Evolutionary conservation across 371 early-diverging fungal genomes (phyloP).

Genomic region (Mucor indicus): DNA sequence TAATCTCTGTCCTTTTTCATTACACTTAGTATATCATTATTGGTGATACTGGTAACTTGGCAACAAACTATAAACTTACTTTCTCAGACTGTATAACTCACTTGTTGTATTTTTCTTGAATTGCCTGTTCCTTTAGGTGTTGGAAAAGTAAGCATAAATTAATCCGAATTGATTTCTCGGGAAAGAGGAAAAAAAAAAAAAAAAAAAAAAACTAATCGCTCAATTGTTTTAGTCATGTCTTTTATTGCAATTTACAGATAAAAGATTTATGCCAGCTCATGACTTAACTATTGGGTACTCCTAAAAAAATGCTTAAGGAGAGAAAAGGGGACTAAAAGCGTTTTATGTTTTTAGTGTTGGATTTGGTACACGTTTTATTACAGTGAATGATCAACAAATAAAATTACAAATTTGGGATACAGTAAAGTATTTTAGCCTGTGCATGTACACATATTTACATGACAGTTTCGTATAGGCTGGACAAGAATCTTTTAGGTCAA

Average conservation of each 20-base stretch:
- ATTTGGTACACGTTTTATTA: slow-evolving; percentile 81
- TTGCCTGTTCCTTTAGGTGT: slow-evolving; percentile 64
- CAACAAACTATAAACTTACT: no score
- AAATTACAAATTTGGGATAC: slow-evolving; percentile 99
- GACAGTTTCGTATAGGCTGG: slow-evolving; percentile 62
- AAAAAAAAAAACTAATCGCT: not conserved
- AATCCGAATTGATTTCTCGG: no score
- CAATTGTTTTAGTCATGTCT: slow-evolving; percentile 64
- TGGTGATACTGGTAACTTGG: slow-evolving; percentile 74
- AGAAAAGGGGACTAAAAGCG: slow-evolving; percentile 3
- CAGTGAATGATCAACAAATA: slow-evolving; percentile 76
- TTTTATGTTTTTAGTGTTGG: slow-evolving; percentile 59
- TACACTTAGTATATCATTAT: slow-evolving; percentile 70
- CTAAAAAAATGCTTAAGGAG: not conserved
- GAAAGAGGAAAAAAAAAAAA: not conserved
- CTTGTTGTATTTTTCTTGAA: no score
- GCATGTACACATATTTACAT: not conserved
- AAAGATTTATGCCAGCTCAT: slow-evolving; percentile 79
- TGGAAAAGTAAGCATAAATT: slow-evolving; percentile 57
- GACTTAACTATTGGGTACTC: slow-evolving; percentile 81
- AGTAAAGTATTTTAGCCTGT: slow-evolving; percentile 49
- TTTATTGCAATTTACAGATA: slow-evolving; percentile 80
- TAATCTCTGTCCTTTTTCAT: not conserved
- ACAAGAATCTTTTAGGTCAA: slow-evolving; percentile 94
- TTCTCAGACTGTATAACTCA: no score